phyloP scores from a whole-genome alignment of 371 early-diverging fungal genomes.

The Apophysomyces variabilis region DNA sequence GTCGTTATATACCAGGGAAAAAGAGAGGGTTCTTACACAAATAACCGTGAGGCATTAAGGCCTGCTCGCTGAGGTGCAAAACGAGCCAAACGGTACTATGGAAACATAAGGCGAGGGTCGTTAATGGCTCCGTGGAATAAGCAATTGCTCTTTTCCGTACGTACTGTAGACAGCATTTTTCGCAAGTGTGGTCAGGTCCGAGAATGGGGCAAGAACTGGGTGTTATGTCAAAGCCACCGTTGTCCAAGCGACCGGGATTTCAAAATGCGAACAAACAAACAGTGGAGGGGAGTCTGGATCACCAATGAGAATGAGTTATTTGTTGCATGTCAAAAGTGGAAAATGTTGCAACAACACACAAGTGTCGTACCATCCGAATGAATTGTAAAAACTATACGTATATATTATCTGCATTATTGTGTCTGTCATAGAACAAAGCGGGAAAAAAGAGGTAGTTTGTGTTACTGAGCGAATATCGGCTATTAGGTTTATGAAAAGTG shows the following conservation, averaged over 20 bases:
- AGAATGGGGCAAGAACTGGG: not conserved
- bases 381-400: too few relatives aligned
- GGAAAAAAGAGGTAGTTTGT: too few relatives aligned
- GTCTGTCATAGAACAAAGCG: too few relatives aligned
- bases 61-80: not conserved
- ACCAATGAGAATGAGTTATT: too few relatives aligned
- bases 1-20: not conserved
- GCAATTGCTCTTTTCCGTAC: not conserved
- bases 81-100: not conserved
- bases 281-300: too few relatives aligned
- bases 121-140: not conserved
- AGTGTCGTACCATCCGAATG: too few relatives aligned
- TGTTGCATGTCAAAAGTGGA: too few relatives aligned
- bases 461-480: too few relatives aligned
- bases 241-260: not conserved
- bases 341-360: too few relatives aligned
- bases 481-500: too few relatives aligned
- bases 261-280: too few relatives aligned
- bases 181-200: not conserved
- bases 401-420: too few relatives aligned
- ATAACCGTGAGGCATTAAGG: not conserved
- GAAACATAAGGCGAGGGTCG: not conserved
- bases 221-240: conserved; percentile 3
- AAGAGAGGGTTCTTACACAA: not conserved
- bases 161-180: conserved; percentile 6